phyloP scores from a whole-genome alignment of 257 asterid genomes.

The Agastache rugosa region DNA sequence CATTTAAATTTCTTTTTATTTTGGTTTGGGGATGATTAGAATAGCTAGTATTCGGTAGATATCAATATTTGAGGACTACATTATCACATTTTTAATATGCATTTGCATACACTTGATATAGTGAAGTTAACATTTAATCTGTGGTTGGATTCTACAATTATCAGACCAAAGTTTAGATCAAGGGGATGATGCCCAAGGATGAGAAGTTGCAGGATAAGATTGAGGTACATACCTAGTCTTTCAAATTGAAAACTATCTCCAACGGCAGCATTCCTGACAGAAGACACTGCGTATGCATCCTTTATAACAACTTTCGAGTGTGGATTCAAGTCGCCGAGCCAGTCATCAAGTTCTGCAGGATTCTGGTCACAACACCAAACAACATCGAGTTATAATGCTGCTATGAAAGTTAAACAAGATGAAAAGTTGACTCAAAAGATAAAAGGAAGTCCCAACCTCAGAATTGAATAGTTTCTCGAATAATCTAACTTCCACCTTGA shows the following conservation, averaged over 20 bases:
- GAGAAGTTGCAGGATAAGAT: background rate
- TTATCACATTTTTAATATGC: too few relatives aligned
- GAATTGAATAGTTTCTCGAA: constrained; percentile 81
- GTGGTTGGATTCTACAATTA: background rate
- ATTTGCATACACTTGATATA: background rate
- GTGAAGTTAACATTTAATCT: background rate
- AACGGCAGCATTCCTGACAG: constrained; percentile 57
- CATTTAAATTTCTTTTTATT: too few relatives aligned
- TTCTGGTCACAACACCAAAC: constrained; percentile 50
- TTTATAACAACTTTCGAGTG: constrained; percentile 64
- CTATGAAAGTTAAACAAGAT: background rate
- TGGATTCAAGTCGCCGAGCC: constrained; percentile 87
- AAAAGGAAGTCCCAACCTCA: constrained; percentile 60
- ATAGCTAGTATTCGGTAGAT: too few relatives aligned
- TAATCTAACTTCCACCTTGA: constrained; percentile 83
- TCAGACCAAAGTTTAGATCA: background rate
- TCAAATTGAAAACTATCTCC: constrained; percentile 94
- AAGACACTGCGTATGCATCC: constrained; percentile 78
- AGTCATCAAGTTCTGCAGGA: constrained; percentile 84
- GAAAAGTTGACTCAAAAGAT: constrained; percentile 15
- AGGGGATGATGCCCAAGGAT: background rate
- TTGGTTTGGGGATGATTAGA: too few relatives aligned
- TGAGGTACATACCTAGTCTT: constrained; percentile 72
- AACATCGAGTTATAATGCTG: constrained; percentile 11
- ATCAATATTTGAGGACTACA: too few relatives aligned